These are phyloP conservation scores for Tricladium varicosporioides DNA, from an alignment of 2,329 filamentous ascomycete genomes.

Conservation along the genomic window DNA sequence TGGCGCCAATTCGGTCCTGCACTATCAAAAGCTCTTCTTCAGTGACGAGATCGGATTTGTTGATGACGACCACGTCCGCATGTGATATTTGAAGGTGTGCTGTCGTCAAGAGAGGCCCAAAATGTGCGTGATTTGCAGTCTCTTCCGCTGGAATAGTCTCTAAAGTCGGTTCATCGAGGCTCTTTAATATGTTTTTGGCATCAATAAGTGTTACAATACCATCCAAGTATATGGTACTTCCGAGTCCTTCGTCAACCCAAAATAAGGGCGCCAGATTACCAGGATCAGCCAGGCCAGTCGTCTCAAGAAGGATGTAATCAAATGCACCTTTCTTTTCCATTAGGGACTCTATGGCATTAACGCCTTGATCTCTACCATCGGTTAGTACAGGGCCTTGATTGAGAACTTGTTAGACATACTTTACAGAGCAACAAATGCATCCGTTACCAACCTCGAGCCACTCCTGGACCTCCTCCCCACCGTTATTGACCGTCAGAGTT, in stretches of 20 bases:
- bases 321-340: constrained; percentile 94
- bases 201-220: constrained; percentile 96
- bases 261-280: constrained; percentile 95
- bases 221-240: constrained; percentile 93
- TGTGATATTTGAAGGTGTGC: constrained; percentile 97
- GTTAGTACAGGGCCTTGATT: neutral
- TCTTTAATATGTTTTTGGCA: constrained; percentile 84
- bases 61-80: constrained; percentile 91
- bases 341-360: constrained; percentile 90
- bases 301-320: constrained; percentile 97
- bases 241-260: constrained; percentile 95
- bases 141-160: constrained; percentile 42
- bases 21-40: constrained; percentile 67
- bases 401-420: constrained; percentile 50
- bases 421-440: constrained; percentile 97
- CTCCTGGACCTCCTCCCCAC: constrained; percentile 79
- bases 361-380: constrained; percentile 71
- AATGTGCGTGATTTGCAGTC: constrained; percentile 49
- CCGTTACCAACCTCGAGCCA: constrained; percentile 97
- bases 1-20: constrained; percentile 69
- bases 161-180: constrained; percentile 69
- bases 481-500: constrained; percentile 85
- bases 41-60: constrained; percentile 85
- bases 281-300: constrained; percentile 90
- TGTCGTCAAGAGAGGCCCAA: constrained; percentile 76